A percentile compares a stretch with the other conserved stretches of the same genome.
These are phyloP conservation scores for Blastocystis sp. DNA, from an alignment of 352 stramenopile genomes.

Conservation along the genomic window DNA sequence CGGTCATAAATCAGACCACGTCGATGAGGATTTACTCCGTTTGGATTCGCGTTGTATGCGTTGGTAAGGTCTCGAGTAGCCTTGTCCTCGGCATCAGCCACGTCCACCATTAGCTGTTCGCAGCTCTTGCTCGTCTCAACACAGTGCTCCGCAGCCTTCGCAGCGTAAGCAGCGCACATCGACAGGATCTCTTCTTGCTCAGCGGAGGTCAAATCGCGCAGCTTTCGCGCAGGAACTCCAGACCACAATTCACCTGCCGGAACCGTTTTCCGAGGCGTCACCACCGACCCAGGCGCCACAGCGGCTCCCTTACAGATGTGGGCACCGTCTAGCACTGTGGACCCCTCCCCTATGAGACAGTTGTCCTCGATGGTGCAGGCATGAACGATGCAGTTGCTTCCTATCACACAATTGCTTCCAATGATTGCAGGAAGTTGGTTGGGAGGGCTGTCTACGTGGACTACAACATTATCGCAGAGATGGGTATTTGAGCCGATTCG, in stretches of 20 bases:
- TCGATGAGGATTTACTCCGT: slow-evolving; percentile 22
- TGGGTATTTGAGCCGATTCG: slow-evolving; percentile 89
- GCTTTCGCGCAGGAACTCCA: slow-evolving; percentile 32
- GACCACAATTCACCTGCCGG: slow-evolving; percentile 75
- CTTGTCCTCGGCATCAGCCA: not conserved
- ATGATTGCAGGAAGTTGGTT: slow-evolving; percentile 74
- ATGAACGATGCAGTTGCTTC: slow-evolving; percentile 67
- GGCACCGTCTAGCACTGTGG: slow-evolving; percentile 82
- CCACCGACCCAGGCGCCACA: slow-evolving; percentile 84
- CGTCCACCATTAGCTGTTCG: slow-evolving; percentile 16
- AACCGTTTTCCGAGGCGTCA: slow-evolving; percentile 79
- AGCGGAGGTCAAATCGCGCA: slow-evolving; percentile 23
- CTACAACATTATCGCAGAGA: slow-evolving; percentile 88
- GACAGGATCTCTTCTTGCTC: not conserved
- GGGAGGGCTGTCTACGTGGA: slow-evolving; percentile 72
- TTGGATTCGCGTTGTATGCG: slow-evolving; percentile 1
- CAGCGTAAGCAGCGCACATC: not conserved
- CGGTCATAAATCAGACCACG: slow-evolving; percentile 56
- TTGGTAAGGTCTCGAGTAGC: slow-evolving; percentile 7
- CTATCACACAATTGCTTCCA: slow-evolving; percentile 86
- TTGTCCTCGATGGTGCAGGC: slow-evolving; percentile 90
- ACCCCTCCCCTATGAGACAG: slow-evolving; percentile 88
- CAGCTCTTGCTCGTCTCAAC: slow-evolving; percentile 11
- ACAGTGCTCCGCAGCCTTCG: not conserved
- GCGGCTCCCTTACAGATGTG: slow-evolving; percentile 86